Conservation (phyloP, 306 rosid genomes). For the Begonia peltatifolia region DNA sequence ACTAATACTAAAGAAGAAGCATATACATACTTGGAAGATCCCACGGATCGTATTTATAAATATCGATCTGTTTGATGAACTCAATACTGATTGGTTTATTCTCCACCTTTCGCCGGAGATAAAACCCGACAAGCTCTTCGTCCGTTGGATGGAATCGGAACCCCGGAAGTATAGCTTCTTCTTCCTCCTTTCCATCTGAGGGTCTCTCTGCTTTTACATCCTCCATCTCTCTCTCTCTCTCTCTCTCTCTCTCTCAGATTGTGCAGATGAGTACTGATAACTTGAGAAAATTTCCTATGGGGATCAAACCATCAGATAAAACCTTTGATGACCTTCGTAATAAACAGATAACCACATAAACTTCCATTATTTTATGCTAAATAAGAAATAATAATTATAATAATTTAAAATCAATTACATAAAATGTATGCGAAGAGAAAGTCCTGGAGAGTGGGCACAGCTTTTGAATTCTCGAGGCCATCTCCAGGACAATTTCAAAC, state of each 20-base stretch:
- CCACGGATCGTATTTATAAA: conserved; percentile 94
- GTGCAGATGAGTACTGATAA: no score
- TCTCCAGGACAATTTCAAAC: no score
- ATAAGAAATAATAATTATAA: no score
- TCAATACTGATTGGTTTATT: conserved; percentile 51
- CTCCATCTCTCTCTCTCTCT: conserved; percentile 1
- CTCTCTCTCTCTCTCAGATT: background rate
- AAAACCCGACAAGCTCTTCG: conserved; percentile 89
- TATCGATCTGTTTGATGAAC: conserved; percentile 78
- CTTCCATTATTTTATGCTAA: no score
- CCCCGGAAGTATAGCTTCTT: conserved; percentile 58
- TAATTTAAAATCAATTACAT: no score
- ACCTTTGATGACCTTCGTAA: no score
- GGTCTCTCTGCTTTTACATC: background rate
- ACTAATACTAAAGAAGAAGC: background rate
- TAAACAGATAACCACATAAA: no score
- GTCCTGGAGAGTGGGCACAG: no score
- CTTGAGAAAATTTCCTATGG: no score
- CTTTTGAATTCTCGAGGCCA: no score
- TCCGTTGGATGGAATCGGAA: conserved; percentile 91
- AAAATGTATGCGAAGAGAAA: no score
- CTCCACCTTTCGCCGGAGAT: conserved; percentile 52
- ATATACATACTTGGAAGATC: conserved; percentile 77
- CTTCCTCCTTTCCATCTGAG: conserved; percentile 21
- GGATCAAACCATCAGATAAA: no score